Evolutionary conservation across 768 basidiomycete species (phyloP).

Genomic region (Russula compacta): DNA sequence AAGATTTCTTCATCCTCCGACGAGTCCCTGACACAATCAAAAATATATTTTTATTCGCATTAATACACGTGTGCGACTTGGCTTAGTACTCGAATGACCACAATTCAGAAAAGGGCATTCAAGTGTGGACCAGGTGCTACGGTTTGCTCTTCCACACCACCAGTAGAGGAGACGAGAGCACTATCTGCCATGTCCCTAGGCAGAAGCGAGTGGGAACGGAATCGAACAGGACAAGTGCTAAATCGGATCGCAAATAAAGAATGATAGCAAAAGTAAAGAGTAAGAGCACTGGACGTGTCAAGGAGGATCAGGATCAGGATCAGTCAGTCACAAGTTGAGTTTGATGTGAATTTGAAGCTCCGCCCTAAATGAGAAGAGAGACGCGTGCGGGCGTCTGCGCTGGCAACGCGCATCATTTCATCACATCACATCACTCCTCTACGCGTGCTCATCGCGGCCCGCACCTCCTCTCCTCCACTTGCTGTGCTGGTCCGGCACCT

Average conservation of each 20-base stretch:
- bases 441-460: conserved; percentile 10
- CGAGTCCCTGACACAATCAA: neutral
- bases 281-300: neutral
- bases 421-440: neutral
- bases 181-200: conserved; percentile 64
- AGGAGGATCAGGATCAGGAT: neutral
- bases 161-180: conserved; percentile 75
- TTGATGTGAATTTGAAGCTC: conserved; percentile 12
- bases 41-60: neutral
- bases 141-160: conserved; percentile 55
- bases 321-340: too few species aligned
- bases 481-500: conserved; percentile 4
- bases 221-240: conserved; percentile 11
- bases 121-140: conserved; percentile 63
- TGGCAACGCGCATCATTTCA: neutral
- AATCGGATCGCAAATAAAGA: neutral
- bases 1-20: conserved; percentile 6
- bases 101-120: conserved; percentile 39
- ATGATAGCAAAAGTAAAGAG: neutral
- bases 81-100: conserved; percentile 79
- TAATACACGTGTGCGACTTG: conserved; percentile 36
- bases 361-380: conserved; percentile 1
- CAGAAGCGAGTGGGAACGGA: conserved; percentile 50
- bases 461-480: neutral
- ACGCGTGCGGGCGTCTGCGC: neutral